Evolutionary conservation across 441 rosid genomes (phyloP).

Genomic region (Populus hybrid): DNA sequence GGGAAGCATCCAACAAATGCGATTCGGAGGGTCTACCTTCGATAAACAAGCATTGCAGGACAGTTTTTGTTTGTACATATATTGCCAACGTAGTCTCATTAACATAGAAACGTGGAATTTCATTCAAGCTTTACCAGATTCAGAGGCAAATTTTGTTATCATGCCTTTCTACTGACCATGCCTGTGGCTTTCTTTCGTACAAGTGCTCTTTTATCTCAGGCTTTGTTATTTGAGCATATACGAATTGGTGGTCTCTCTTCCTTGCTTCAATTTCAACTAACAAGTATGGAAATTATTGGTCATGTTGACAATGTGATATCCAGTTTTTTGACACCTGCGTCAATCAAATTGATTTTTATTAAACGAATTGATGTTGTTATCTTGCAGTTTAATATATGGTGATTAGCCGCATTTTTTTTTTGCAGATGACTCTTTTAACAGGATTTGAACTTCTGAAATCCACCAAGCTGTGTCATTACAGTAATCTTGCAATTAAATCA

Average conservation of each 20-base stretch:
- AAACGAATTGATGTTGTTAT: too few species aligned
- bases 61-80: conserved; percentile 18
- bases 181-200: not conserved
- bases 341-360: too few species aligned
- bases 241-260: not conserved
- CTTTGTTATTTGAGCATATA: not conserved
- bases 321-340: too few species aligned
- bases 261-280: too few species aligned
- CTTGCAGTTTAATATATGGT: not conserved
- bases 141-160: conserved; percentile 11
- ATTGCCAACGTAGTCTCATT: conserved; percentile 13
- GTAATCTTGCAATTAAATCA: not conserved
- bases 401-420: not conserved
- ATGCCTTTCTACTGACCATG: not conserved
- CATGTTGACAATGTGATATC: too few species aligned
- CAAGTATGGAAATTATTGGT: too few species aligned
- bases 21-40: conserved; percentile 18
- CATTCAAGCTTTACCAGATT: not conserved
- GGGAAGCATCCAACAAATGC: conserved; percentile 10
- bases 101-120: not conserved
- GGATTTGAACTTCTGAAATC: not conserved
- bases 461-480: not conserved
- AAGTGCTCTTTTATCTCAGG: not conserved
- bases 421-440: not conserved
- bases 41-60: conserved; percentile 18